Percentiles rank a stretch among this genome's conserved stretches.
These are phyloP conservation scores for Diaporthe longicolla DNA, from an alignment of 2,329 filamentous ascomycete species.

Conservation along the genomic window DNA sequence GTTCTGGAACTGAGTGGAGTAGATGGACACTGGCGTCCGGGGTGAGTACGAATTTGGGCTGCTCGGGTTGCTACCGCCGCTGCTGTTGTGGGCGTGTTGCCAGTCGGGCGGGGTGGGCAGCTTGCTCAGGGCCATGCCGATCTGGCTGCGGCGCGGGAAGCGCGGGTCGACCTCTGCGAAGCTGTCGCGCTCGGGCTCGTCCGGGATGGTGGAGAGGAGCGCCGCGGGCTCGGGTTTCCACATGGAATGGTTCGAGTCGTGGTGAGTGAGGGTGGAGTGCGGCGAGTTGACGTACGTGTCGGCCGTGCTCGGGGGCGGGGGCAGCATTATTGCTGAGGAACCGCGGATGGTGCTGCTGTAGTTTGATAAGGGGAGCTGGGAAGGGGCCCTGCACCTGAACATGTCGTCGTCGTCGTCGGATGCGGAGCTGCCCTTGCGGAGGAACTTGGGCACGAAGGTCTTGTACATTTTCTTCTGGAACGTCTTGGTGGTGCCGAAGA, in stretches of 20 bases:
- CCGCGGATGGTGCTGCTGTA: constrained; percentile 21
- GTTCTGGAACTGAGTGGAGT: neutral
- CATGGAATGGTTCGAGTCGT: constrained; percentile 8
- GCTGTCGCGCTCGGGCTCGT: constrained; percentile 24
- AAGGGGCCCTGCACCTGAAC: neutral
- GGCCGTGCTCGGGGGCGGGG: constrained; percentile 17
- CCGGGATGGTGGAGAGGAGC: constrained; percentile 25
- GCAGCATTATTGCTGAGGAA: neutral
- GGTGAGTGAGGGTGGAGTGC: neutral
- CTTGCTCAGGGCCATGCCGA: constrained; percentile 32
- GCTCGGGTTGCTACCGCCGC: too few relatives aligned
- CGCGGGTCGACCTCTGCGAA: constrained; percentile 21
- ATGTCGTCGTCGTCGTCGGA: constrained; percentile 15
- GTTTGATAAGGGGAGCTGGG: constrained; percentile 10
- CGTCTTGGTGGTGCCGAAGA: constrained; percentile 48
- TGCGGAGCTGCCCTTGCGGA: neutral
- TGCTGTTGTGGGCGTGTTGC: neutral
- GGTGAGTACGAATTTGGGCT: neutral
- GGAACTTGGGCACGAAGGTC: constrained; percentile 43
- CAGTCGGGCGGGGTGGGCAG: neutral
- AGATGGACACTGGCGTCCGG: neutral
- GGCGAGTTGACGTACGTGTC: constrained; percentile 4
- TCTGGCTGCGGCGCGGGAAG: constrained; percentile 30
- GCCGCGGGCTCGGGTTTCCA: constrained; percentile 15
- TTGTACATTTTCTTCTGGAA: constrained; percentile 45